Percentiles rank a stretch among this genome's conserved stretches.
Conservation (phyloP, 2,329 filamentous ascomycete genomes). For the Podosphaera xanthii region DNA sequence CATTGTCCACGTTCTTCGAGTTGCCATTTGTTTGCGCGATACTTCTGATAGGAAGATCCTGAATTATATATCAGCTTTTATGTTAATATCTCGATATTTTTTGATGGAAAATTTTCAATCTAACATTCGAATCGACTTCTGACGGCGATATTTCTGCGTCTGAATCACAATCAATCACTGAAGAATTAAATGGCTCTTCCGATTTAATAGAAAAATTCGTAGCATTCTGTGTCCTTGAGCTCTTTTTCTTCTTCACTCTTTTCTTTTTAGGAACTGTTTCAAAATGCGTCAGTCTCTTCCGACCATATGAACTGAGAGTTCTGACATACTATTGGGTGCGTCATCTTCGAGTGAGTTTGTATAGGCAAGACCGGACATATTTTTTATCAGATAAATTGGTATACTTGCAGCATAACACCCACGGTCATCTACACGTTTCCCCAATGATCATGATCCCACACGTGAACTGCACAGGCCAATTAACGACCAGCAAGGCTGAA, state of each 20-base stretch:
- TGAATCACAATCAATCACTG: conserved; percentile 17
- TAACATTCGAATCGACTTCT: conserved; percentile 14
- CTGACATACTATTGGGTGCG: conserved; percentile 7
- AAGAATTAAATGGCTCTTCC: conserved; percentile 18
- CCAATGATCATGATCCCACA: not conserved
- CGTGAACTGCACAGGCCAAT: not conserved
- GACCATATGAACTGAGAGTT: not conserved
- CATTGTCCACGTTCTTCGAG: not conserved
- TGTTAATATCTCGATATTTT: conserved; percentile 12
- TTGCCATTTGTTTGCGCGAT: conserved; percentile 10
- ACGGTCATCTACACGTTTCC: not conserved
- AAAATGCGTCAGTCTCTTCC: conserved; percentile 10
- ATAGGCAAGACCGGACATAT: conserved; percentile 15
- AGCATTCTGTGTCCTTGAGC: conserved; percentile 20
- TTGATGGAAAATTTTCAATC: conserved; percentile 16
- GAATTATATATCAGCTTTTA: conserved; percentile 10
- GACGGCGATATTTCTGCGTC: conserved; percentile 22
- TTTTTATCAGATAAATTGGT: conserved; percentile 1
- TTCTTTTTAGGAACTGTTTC: conserved; percentile 25
- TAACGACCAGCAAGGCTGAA: not conserved
- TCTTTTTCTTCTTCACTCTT: conserved; percentile 32
- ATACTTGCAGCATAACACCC: not conserved
- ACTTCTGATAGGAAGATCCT: conserved; percentile 8
- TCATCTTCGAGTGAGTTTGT: conserved; percentile 12
- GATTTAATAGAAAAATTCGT: conserved; percentile 16